Conservation (phyloP, 306 rosid species). For the Citrullus colocynthis region DNA sequence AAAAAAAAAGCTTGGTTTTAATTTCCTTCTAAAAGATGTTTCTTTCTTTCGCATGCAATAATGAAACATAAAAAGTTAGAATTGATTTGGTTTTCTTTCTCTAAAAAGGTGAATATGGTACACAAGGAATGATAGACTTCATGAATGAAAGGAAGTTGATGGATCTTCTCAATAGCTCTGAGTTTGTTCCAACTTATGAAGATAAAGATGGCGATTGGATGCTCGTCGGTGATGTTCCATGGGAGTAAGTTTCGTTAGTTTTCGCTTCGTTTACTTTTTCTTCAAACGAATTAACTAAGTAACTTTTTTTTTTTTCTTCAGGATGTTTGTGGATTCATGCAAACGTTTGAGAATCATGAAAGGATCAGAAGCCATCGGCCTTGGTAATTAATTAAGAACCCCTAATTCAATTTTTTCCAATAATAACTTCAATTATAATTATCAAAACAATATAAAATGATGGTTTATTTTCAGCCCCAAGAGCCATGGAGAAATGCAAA, state of each 20-base stretch:
- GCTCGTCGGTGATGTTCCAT: slow-evolving; percentile 86
- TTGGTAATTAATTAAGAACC: slow-evolving; percentile 23
- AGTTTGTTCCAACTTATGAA: slow-evolving; percentile 71
- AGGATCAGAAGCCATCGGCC: slow-evolving; percentile 70
- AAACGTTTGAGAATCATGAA: slow-evolving; percentile 68
- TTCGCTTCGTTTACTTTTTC: neutral
- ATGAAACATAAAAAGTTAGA: neutral
- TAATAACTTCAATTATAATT: neutral
- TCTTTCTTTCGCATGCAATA: neutral
- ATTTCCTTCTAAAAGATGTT: neutral
- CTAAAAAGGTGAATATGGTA: slow-evolving; percentile 45
- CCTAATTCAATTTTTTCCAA: neutral
- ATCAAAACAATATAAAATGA: neutral
- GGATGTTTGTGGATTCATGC: slow-evolving; percentile 72
- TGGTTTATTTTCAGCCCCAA: slow-evolving; percentile 36
- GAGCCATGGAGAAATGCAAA: slow-evolving; percentile 80
- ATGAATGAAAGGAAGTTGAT: slow-evolving; percentile 78
- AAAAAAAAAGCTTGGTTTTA: neutral
- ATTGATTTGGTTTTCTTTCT: neutral
- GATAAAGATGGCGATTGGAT: slow-evolving; percentile 83
- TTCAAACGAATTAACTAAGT: neutral
- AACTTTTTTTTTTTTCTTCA: neutral
- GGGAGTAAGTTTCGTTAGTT: slow-evolving; percentile 43
- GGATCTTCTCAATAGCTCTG: slow-evolving; percentile 70
- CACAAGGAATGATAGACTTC: slow-evolving; percentile 80